These are phyloP conservation scores for Aspergillus quadricinctus DNA, from an alignment of 2,329 filamentous ascomycete species.

Conservation along the genomic window DNA sequence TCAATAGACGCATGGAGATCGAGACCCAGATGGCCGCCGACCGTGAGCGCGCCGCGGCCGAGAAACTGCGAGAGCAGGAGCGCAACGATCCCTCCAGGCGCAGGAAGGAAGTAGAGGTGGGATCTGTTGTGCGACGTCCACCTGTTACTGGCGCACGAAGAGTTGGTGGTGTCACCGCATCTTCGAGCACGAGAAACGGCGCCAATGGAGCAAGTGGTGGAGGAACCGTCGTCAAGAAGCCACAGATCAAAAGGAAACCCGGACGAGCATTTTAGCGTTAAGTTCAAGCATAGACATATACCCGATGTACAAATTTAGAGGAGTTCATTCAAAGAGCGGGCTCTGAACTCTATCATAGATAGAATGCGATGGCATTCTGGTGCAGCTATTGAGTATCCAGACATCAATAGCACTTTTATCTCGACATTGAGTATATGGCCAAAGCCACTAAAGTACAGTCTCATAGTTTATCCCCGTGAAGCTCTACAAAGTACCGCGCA, in stretches of 20 bases:
- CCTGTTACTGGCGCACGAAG: constrained; percentile 21
- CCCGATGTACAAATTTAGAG: neutral
- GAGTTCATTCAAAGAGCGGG: neutral
- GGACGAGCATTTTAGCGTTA: constrained; percentile 31
- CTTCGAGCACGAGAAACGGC: constrained; percentile 21
- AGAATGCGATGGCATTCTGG: neutral
- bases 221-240: constrained; percentile 39
- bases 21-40: constrained; percentile 89
- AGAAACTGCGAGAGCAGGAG: constrained; percentile 38
- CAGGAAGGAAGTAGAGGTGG: constrained; percentile 34
- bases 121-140: constrained; percentile 34
- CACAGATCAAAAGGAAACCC: constrained; percentile 29
- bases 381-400: neutral
- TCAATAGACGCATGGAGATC: constrained; percentile 89
- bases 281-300: constrained; percentile 4
- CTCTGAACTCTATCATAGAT: neutral
- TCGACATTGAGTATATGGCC: neutral
- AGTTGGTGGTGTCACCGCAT: constrained; percentile 26
- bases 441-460: neutral
- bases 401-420: neutral
- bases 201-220: constrained; percentile 16
- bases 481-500: constrained; percentile 1
- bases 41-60: constrained; percentile 53
- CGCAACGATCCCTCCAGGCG: constrained; percentile 31
- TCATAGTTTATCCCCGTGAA: neutral